These are phyloP conservation scores for Elsinoe arachidis DNA, from an alignment of 2,329 filamentous ascomycete genomes.

Conservation along the genomic window DNA sequence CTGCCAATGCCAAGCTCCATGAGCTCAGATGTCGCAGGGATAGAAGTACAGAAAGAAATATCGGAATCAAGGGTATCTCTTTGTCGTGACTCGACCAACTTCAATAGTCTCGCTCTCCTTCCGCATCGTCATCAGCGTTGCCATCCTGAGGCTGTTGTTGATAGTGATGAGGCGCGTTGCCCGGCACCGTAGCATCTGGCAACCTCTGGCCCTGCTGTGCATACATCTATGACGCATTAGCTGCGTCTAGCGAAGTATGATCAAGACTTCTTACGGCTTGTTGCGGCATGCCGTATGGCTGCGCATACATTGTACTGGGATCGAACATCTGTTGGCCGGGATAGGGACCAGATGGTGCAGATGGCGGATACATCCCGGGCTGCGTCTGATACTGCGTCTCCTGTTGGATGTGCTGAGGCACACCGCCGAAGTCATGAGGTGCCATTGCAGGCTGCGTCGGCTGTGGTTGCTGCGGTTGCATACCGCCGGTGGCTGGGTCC, in stretches of 20 bases:
- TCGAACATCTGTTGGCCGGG: constrained; percentile 68
- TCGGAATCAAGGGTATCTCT: constrained; percentile 3
- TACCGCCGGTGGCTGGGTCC: constrained; percentile 26
- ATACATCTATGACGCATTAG: constrained; percentile 12
- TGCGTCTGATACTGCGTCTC: constrained; percentile 58
- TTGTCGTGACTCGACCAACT: background rate
- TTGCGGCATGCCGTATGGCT: constrained; percentile 64
- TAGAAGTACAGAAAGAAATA: background rate
- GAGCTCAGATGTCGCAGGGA: background rate
- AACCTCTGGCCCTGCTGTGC: constrained; percentile 16
- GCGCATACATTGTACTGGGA: constrained; percentile 65
- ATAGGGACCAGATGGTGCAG: constrained; percentile 69
- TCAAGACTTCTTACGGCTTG: constrained; percentile 58
- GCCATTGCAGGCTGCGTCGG: constrained; percentile 24
- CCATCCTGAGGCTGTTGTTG: constrained; percentile 10
- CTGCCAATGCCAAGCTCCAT: background rate
- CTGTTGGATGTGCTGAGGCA: constrained; percentile 27
- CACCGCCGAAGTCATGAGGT: constrained; percentile 24
- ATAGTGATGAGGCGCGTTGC: constrained; percentile 16
- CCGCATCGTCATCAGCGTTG: constrained; percentile 16
- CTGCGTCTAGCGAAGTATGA: background rate
- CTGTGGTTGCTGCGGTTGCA: constrained; percentile 24
- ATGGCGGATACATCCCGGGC: constrained; percentile 70
- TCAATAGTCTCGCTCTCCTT: constrained; percentile 16
- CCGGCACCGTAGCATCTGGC: constrained; percentile 15